Evolutionary conservation across 139 green algal species (phyloP).

Genomic region (Astrephomene gubernaculifera): DNA sequence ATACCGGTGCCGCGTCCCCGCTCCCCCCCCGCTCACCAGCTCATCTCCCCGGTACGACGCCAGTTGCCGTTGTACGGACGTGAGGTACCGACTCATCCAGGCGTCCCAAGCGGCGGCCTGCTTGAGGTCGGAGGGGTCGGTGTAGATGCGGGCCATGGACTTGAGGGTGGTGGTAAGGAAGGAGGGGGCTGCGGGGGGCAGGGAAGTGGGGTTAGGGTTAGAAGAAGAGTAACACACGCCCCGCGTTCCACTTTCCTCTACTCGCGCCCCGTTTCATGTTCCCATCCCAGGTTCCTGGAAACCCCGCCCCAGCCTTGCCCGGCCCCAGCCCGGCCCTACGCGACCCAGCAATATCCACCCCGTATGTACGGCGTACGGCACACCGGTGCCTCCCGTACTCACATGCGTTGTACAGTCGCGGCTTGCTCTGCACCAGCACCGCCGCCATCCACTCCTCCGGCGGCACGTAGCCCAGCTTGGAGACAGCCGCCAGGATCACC

Average conservation of each 20-base stretch:
- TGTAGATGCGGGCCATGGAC: conserved; percentile 18
- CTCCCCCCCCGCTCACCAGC: conserved; percentile 29
- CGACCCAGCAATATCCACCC: too few species aligned
- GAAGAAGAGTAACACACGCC: not conserved
- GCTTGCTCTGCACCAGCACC: conserved; percentile 44
- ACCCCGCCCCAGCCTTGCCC: too few species aligned
- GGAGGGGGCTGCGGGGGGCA: conserved; percentile 3
- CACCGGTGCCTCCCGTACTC: not conserved
- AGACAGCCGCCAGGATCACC: conserved; percentile 39
- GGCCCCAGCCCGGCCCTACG: not conserved
- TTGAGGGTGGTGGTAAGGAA: conserved; percentile 8
- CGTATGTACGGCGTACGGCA: too few species aligned
- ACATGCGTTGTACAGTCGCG: conserved; percentile 26
- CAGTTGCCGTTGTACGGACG: conserved; percentile 25
- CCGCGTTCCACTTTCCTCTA: not conserved
- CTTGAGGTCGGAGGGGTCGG: conserved; percentile 44
- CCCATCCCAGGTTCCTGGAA: not conserved
- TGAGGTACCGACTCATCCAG: conserved; percentile 45
- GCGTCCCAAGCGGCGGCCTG: conserved; percentile 22
- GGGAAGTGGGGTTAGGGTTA: not conserved
- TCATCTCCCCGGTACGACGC: conserved; percentile 41
- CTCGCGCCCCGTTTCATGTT: not conserved
- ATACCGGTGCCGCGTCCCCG: not conserved
- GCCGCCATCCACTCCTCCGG: conserved; percentile 39
- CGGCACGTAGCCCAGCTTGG: conserved; percentile 43